Evolutionary conservation across 2,329 filamentous ascomycete genomes (phyloP), one percentile per base, ranked within the genome.

Genomic region (Ceratocystis lukuohia): DNA sequence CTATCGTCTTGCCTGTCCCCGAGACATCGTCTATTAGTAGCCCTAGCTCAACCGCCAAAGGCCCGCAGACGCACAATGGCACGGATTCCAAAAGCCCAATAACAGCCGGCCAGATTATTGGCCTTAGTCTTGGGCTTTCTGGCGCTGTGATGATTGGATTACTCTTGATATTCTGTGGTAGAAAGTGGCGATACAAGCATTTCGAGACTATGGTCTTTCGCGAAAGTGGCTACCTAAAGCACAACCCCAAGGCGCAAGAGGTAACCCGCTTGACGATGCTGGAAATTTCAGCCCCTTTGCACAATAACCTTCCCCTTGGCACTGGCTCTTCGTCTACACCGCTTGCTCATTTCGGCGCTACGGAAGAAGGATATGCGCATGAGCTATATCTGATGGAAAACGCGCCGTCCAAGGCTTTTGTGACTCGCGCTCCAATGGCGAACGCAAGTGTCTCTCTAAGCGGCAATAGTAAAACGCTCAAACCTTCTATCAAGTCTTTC

Each of bases 71-170:
- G 37, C 25, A 63, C 4, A 59, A 59, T 66, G 41, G 68, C 65
- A 15, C 67, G 64, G 65, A 20, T 62, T 62, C 22, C 65, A 71
- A 15, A 41, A 37, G 12, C n/a, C 66, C 65, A 37, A 72, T 77
- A 15, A 75, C 69, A 37, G 76, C 75, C 5, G 74, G 74, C 3
- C 81, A 85, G 69, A 78, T 87, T 61, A 79, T 79, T 20, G 85
- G 84, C 5, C 84, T 88, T 67, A 76, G 80, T 1, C 76, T 84
- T 3, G 85, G 83, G 5, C 76, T 79, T 10, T 77, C 79, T 3
- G 80, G 79, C 3, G 79, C 78, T 1, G 74, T 80, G 2, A 73
- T 78, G 3, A 70, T 86, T 20, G 80, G 78, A 5, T 70, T 83
- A 33, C 76, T 76, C 3, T 71, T 81, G 12, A 77, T 84, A 28